Percentiles rank a stretch among this genome's conserved stretches.
phyloP scores from a whole-genome alignment of 2,329 filamentous ascomycete genomes.

The Fusarium sambucinum region DNA sequence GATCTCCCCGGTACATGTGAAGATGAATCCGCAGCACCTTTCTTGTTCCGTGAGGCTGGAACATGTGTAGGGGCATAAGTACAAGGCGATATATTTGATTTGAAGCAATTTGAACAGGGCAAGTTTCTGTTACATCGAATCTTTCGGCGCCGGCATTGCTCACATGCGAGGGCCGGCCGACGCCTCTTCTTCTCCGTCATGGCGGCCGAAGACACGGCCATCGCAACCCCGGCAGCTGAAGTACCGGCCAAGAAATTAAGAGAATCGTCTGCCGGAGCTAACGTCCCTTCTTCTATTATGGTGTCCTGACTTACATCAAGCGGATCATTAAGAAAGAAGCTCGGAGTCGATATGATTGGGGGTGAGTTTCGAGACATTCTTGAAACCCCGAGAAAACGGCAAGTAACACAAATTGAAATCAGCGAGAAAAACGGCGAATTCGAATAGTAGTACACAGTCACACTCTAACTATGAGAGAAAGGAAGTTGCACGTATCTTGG shows the following conservation, averaged over 20 bases:
- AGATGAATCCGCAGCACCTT: conserved; percentile 21
- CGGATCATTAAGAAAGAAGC: conserved; percentile 35
- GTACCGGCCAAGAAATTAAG: conserved; percentile 7
- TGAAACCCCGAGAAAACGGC: neutral
- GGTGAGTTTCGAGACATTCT: conserved; percentile 22
- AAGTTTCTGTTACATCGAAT: conserved; percentile 70
- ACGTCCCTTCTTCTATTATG: neutral
- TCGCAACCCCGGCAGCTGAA: conserved; percentile 7
- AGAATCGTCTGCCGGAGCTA: conserved; percentile 6
- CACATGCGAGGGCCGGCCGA: conserved; percentile 63
- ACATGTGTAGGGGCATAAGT: conserved; percentile 60
- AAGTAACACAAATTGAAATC: conserved; percentile 1
- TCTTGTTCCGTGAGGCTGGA: conserved; percentile 47
- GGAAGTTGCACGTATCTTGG: conserved; percentile 5
- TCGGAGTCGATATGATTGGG: conserved; percentile 27
- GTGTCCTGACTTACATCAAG: conserved; percentile 21
- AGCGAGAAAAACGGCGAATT: conserved; percentile 28
- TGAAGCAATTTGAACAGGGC: conserved; percentile 71
- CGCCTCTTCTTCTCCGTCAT: conserved; percentile 54
- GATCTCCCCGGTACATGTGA: conserved; percentile 41
- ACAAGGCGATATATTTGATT: conserved; percentile 66
- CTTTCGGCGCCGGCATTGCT: conserved; percentile 70
- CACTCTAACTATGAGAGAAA: neutral
- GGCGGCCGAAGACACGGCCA: conserved; percentile 18
- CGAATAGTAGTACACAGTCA: neutral